phyloP scores from a whole-genome alignment of 352 stramenopile genomes.

The Phytophthora fragariae region DNA sequence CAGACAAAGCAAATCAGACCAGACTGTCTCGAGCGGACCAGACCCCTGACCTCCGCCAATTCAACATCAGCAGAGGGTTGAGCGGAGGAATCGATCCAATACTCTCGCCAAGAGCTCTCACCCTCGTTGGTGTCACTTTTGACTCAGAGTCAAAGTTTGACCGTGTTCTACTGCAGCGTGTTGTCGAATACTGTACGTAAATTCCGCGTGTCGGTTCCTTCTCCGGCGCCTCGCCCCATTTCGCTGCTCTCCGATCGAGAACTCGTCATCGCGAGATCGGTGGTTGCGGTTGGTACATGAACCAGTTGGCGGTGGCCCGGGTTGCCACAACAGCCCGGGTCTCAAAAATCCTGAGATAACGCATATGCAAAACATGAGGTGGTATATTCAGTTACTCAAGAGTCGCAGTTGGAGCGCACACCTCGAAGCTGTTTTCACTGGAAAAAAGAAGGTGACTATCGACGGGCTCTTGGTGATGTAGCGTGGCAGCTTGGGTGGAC shows the following conservation, averaged over 20 bases:
- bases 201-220: not conserved
- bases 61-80: not conserved
- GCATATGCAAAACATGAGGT: too few relatives aligned
- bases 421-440: too few relatives aligned
- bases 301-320: too few relatives aligned
- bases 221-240: not conserved
- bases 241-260: not conserved
- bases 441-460: too few relatives aligned
- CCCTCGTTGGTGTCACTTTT: not conserved
- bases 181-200: not conserved
- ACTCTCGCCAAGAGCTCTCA: not conserved
- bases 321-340: too few relatives aligned
- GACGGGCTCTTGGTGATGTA: too few relatives aligned
- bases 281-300: slow-evolving; percentile 17
- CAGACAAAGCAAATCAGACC: not conserved
- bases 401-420: too few relatives aligned
- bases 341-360: too few relatives aligned
- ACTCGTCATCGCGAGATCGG: slow-evolving; percentile 4
- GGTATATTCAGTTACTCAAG: too few relatives aligned
- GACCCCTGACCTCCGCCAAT: not conserved
- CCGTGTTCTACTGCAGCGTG: not conserved
- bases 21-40: not conserved
- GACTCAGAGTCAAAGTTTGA: not conserved
- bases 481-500: too few relatives aligned
- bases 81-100: not conserved